Evolutionary conservation across 2,329 filamentous ascomycete species (phyloP).

Genomic region (Pseudogymnoascus sp.): DNA sequence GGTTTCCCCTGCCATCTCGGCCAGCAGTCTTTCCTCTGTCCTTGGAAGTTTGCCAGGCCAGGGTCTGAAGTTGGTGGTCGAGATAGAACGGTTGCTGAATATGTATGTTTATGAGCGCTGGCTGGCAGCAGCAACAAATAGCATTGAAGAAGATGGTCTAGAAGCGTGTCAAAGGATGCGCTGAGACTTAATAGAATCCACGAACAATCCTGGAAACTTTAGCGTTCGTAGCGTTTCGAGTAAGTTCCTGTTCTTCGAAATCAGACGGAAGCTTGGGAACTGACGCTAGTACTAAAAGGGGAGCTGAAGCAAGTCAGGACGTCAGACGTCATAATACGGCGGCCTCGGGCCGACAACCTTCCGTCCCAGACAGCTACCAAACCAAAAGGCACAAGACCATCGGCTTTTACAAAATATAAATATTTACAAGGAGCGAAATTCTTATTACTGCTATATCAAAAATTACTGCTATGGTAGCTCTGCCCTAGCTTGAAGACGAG

Average conservation of each 20-base stretch:
- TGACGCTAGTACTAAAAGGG: conserved; percentile 1
- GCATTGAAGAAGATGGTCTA: conserved; percentile 2
- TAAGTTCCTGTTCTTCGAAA: conserved; percentile 7
- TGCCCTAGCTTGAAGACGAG: not conserved
- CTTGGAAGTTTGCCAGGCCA: not conserved
- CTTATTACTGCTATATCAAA: not conserved
- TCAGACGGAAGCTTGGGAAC: conserved; percentile 1
- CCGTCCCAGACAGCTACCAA: not conserved
- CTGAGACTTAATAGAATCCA: conserved; percentile 4
- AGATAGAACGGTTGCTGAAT: not conserved
- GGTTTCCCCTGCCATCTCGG: conserved; percentile 30
- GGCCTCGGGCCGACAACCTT: not conserved
- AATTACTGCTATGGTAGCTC: not conserved
- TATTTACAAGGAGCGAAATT: not conserved
- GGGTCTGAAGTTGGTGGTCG: not conserved
- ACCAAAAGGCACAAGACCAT: not conserved
- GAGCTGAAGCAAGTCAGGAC: conserved; percentile 2
- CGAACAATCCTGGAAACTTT: conserved; percentile 3
- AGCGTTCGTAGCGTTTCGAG: conserved; percentile 7
- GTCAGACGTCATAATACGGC: not conserved
- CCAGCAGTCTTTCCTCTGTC: not conserved
- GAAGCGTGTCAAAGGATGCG: conserved; percentile 4
- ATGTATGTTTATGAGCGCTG: conserved; percentile 1
- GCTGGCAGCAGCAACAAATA: conserved; percentile 6
- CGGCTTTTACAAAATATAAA: not conserved